These are phyloP conservation scores for Hysterium pulicare DNA, from an alignment of 2,329 filamentous ascomycete species.

Conservation along the genomic window DNA sequence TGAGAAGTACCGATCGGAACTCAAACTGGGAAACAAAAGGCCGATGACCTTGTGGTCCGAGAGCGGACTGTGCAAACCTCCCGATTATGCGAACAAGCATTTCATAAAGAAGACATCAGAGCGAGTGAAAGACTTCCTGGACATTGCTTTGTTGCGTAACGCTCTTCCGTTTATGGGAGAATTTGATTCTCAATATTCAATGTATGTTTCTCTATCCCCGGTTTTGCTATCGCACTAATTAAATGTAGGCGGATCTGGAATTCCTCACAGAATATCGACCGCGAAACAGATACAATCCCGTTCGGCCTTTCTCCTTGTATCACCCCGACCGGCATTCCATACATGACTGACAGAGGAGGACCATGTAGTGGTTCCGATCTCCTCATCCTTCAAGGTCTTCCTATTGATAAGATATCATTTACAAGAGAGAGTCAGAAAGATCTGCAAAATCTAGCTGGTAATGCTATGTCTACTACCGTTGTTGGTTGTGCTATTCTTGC, in stretches of 20 bases:
- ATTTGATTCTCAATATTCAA: conserved; percentile 59
- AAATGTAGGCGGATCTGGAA: conserved; percentile 49
- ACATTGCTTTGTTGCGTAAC: conserved; percentile 45
- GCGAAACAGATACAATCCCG: conserved; percentile 46
- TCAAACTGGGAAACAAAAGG: conserved; percentile 52
- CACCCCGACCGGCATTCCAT: conserved; percentile 63
- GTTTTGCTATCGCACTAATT: neutral
- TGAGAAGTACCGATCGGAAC: conserved; percentile 48
- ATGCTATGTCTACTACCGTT: conserved; percentile 75
- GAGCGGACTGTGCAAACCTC: conserved; percentile 50
- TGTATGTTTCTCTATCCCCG: conserved; percentile 19
- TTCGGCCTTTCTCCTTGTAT: conserved; percentile 65
- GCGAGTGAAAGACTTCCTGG: conserved; percentile 64
- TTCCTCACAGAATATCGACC: conserved; percentile 70
- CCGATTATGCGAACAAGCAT: conserved; percentile 53
- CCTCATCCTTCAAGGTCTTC: conserved; percentile 66
- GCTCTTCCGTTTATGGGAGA: conserved; percentile 23
- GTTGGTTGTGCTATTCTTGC: conserved; percentile 62
- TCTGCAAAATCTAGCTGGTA: conserved; percentile 69
- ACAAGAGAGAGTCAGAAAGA: conserved; percentile 57
- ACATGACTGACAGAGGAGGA: conserved; percentile 58
- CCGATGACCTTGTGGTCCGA: conserved; percentile 61
- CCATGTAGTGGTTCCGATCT: conserved; percentile 61
- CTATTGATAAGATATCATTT: conserved; percentile 60
- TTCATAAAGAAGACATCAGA: conserved; percentile 54